phyloP scores from a whole-genome alignment of 805 yeast genomes.

The Komagataella kurtzmanii region DNA sequence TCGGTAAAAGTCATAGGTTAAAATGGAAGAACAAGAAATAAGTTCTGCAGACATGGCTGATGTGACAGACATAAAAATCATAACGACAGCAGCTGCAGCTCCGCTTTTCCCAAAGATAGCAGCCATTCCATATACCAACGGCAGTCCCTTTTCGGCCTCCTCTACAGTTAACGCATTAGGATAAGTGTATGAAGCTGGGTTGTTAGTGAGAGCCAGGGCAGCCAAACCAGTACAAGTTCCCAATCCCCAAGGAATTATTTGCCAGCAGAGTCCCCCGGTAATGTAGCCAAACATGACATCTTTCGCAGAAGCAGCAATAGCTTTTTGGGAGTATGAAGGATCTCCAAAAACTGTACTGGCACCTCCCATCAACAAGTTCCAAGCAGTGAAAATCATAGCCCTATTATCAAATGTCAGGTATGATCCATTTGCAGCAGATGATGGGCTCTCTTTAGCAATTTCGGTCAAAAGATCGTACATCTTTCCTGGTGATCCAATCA shows the following conservation, averaged over 20 bases:
- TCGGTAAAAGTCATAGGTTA: constrained; percentile 25
- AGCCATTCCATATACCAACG: constrained; percentile 20
- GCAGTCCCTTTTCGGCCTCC: constrained; percentile 26
- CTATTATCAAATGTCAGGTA: constrained; percentile 19
- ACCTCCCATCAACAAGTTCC: constrained; percentile 10
- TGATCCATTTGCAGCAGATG: constrained; percentile 8
- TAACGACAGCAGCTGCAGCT: constrained; percentile 25
- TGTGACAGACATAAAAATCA: constrained; percentile 27
- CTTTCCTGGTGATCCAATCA: constrained; percentile 19
- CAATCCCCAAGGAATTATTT: constrained; percentile 17
- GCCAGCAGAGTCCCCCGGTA: constrained; percentile 19
- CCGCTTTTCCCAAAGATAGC: constrained; percentile 23
- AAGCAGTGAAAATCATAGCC: constrained; percentile 16
- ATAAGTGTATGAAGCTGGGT: constrained; percentile 24
- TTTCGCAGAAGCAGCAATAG: constrained; percentile 14
- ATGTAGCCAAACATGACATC: constrained; percentile 17
- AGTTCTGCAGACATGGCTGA: constrained; percentile 27
- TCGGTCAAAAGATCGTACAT: constrained; percentile 18
- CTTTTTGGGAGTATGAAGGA: constrained; percentile 17
- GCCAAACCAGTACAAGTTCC: constrained; percentile 19
- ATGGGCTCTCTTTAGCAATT: constrained; percentile 8
- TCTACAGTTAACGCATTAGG: constrained; percentile 22
- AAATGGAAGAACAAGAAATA: constrained; percentile 25
- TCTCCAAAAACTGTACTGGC: constrained; percentile 16
- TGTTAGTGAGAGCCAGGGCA: constrained; percentile 18